Evolutionary conservation across 257 asterid species (phyloP).

Genomic region (Cinchona pubescens): DNA sequence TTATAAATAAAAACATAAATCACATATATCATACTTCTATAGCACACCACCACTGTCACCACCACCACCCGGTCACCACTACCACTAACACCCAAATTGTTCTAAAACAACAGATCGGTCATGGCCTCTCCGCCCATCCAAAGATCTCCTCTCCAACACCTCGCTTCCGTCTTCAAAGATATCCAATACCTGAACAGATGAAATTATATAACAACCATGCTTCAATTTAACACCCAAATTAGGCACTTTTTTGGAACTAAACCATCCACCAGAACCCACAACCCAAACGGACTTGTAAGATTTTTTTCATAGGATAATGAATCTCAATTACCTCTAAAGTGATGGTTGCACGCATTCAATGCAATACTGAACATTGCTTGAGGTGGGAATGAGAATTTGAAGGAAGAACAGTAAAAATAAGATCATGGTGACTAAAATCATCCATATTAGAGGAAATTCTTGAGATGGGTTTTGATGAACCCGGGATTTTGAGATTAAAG

Average conservation of each 20-base stretch:
- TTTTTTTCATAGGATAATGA: slow-evolving; percentile 17
- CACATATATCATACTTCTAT: no score
- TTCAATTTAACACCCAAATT: no score
- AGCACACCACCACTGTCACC: no score
- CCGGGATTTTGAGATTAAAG: slow-evolving; percentile 12
- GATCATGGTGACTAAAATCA: not conserved
- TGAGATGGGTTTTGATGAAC: slow-evolving; percentile 16
- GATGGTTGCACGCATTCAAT: not conserved
- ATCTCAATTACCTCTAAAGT: not conserved
- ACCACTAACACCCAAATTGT: no score
- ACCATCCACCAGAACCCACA: slow-evolving; percentile 33
- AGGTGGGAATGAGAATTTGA: slow-evolving; percentile 7
- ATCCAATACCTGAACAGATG: no score
- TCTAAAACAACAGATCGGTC: no score
- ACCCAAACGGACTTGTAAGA: slow-evolving; percentile 9
- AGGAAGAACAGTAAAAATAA: slow-evolving; percentile 5
- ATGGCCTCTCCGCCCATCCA: no score
- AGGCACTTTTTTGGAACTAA: slow-evolving; percentile 23
- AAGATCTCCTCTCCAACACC: no score
- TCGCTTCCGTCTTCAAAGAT: no score
- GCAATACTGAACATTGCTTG: slow-evolving; percentile 18
- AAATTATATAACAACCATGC: no score
- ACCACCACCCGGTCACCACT: no score
- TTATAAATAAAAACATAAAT: no score
- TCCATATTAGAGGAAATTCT: not conserved